Evolutionary conservation across 257 asterid species (phyloP), one percentile per base, ranked within the genome.

Genomic region (Salvia miltiorrhiza): DNA sequence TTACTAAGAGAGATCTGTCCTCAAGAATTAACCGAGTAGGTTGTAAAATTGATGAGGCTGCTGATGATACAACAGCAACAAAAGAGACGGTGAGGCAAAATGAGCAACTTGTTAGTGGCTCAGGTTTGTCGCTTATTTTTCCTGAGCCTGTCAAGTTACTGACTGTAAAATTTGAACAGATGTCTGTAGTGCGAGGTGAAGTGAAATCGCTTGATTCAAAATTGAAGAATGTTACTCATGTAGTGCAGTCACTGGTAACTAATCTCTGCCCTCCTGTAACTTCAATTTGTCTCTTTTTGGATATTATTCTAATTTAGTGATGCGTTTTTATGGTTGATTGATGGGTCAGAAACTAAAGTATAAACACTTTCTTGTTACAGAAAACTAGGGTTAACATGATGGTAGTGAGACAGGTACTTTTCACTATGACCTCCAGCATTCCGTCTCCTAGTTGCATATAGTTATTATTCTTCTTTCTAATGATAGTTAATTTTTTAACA

Each of bases 381-480:
- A 92, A 89, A 86, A 86, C 82, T 47, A 89, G 82, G 84, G 80
- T 94, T 74, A 82, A 74, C 79, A 89, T 87, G 65, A 82, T 89
- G 70, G 99, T 87, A 82, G 96, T 83, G 71, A 86, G 78, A 76
- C 99, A 90, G 97, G 99, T 94, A 72, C 47, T 66, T 35, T 54
- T 69, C 61, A 24, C 71, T 32, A 20, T 35, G 33, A 26, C 63
- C 44, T 30, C 50, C 33, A 14, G 21, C 47, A 58, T 67, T 60
- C 21, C 61, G 26, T 57, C 32, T 7, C 72, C 40, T 45, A 37
- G 47, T 47, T 48, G 44, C 39, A 52, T 70, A 54, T 58, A 33
- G 17, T 11, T 63, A 16, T 50, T 48, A 23, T 49, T 13, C 43
- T 54, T 55, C 69, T 53, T 37, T 30, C 10, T 65, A 30, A 37